phyloP scores from a whole-genome alignment of 2,329 filamentous ascomycete species.

The Cyphellophora attinorum region DNA sequence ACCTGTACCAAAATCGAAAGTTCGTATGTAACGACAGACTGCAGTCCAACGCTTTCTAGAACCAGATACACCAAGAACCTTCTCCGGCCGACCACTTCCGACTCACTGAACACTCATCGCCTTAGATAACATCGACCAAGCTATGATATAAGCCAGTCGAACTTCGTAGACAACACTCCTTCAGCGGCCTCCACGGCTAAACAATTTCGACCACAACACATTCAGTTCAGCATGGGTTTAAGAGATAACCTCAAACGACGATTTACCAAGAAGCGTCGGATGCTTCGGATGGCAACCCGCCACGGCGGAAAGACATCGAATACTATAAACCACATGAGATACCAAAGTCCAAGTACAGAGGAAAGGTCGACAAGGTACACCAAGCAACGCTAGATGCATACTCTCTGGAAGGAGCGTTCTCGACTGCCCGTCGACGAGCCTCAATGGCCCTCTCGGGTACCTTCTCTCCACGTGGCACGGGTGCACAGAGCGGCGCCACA shows the following conservation, averaged over 20 bases:
- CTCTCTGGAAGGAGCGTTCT: slow-evolving; percentile 28
- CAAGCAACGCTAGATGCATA: slow-evolving; percentile 33
- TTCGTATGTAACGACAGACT: too few relatives aligned
- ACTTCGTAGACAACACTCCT: too few relatives aligned
- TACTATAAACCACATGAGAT: slow-evolving; percentile 39
- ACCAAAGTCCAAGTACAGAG: slow-evolving; percentile 38
- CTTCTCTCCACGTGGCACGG: slow-evolving; percentile 18
- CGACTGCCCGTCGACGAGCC: slow-evolving; percentile 8
- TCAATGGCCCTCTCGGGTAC: slow-evolving; percentile 15
- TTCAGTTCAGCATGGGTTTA: background rate
- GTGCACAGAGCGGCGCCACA: slow-evolving; percentile 17
- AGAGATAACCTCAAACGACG: background rate
- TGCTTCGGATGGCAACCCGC: slow-evolving; percentile 3
- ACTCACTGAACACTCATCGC: too few relatives aligned
- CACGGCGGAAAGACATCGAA: slow-evolving; percentile 29
- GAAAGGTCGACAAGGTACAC: slow-evolving; percentile 37
- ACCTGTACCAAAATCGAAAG: too few relatives aligned
- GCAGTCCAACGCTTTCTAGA: too few relatives aligned
- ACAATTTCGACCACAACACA: too few relatives aligned
- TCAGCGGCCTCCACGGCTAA: too few relatives aligned
- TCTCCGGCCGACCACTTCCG: too few relatives aligned
- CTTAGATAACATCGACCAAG: too few relatives aligned
- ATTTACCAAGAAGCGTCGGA: slow-evolving; percentile 1
- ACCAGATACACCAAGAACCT: too few relatives aligned
- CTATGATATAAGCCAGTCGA: too few relatives aligned